Conservation (phyloP, 805 yeast species). For the Lipomyces japonicus region DNA sequence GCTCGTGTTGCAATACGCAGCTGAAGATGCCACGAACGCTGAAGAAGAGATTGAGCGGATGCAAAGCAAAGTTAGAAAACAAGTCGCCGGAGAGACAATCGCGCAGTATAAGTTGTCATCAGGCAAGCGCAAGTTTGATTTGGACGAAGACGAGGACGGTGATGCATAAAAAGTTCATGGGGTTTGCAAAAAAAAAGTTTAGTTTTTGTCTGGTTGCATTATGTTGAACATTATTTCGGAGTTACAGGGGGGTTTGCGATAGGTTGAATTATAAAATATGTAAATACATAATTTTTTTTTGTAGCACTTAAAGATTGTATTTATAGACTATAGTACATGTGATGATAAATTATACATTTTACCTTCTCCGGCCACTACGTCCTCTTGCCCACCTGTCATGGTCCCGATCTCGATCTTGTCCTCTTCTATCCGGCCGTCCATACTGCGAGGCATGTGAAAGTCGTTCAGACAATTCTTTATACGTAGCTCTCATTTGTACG, state of each 20-base stretch:
- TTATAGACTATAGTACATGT: no score
- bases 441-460: background rate
- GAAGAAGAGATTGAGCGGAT: conserved; percentile 87
- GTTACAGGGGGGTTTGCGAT: no score
- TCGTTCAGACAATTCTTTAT: conserved; percentile 22
- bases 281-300: no score
- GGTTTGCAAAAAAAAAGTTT: background rate
- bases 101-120: conserved; percentile 59
- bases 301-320: no score
- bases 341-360: background rate
- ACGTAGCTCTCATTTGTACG: conserved; percentile 57
- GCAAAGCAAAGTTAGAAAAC: conserved; percentile 80
- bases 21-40: conserved; percentile 72
- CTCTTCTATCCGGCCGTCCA: conserved; percentile 7
- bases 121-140: conserved; percentile 61
- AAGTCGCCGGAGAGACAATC: conserved; percentile 71
- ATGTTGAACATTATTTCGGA: no score
- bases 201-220: background rate
- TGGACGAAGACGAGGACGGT: conserved; percentile 49
- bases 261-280: no score
- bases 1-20: conserved; percentile 88
- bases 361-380: conserved; percentile 7
- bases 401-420: conserved; percentile 6
- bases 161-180: background rate
- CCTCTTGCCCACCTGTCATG: conserved; percentile 5